Conservation (phyloP, 345 rosid genomes). For the Eucalyptus tenuipes region DNA sequence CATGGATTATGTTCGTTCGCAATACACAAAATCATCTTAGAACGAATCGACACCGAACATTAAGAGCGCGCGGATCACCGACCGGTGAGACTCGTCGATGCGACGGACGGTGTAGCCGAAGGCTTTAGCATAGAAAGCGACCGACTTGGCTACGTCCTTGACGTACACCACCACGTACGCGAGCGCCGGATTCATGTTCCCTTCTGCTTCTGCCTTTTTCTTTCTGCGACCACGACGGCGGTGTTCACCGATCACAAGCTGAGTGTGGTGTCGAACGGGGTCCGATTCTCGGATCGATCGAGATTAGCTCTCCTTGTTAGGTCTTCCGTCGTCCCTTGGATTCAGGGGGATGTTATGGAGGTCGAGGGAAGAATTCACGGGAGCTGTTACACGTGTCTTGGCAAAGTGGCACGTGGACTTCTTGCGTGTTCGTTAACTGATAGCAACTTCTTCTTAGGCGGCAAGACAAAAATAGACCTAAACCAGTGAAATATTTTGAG, state of each 20-base stretch:
- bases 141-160: constrained; percentile 54
- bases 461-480: neutral
- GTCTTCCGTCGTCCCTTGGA: neutral
- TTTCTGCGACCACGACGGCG: neutral
- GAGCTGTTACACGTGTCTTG: neutral
- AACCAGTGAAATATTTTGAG: too few species aligned
- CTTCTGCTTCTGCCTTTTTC: neutral
- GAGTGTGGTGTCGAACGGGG: neutral
- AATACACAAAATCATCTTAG: neutral
- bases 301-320: neutral
- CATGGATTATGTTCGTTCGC: neutral
- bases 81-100: constrained; percentile 65
- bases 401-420: neutral
- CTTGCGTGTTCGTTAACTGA: neutral
- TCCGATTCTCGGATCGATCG: neutral
- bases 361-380: neutral
- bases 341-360: neutral
- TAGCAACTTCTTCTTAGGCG: neutral
- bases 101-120: constrained; percentile 65
- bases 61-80: neutral
- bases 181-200: constrained; percentile 27
- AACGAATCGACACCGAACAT: neutral
- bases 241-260: neutral
- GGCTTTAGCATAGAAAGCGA: constrained; percentile 62
- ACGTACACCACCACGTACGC: constrained; percentile 67